Evolutionary conservation across 768 basidiomycete species (phyloP), one percentile per base, ranked within the genome.

Genomic region (Boletus bicolor): DNA sequence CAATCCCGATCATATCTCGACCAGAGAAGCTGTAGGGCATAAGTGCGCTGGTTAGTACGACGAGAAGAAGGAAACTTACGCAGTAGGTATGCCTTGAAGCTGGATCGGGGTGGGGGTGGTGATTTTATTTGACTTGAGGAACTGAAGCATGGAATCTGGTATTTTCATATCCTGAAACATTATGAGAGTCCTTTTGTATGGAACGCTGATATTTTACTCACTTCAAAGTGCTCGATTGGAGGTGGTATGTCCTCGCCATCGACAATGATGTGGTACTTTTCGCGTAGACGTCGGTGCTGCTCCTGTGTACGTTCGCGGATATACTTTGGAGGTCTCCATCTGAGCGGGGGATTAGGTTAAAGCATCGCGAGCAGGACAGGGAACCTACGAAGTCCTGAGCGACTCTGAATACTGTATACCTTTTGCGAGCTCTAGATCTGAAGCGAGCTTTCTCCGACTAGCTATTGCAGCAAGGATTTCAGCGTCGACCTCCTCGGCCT

Each of bases 1-100:
- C 97, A 60, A 99, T 98, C 19, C 97, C 97, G 60, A 98, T 99
- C 76, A 98, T 89, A 70, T 99, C 97, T 58, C 97, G 85, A 38
- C 97, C 97, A 49, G 93, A 77, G 71, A 98, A 98, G 35, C 93
- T 94, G 67, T 30, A 38, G 56, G 55, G 32, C 43, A 21, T 58
- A 38, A 65, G 57, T 56, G 39, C 44, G 49, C 34, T 34, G 12
- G 35, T 24, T 38, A 0, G 38, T 38, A 17, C 19, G 44, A 53
- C 21, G 49, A 36, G 45, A 12, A 15, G 60, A 36, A 28, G 66
- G 30, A 43, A 17, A 65, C 91, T 64, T 74, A 94, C 91, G 93
- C 97, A 49, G 91, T 89, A 3, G 97, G 95, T 54, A 99, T 87
- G 24, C 97, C 97, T 74, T 98, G 97, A 17, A 98, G 77, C 70